Conservation (phyloP, 208 protist species). For the Acanthamoeba castellanii region DNA sequence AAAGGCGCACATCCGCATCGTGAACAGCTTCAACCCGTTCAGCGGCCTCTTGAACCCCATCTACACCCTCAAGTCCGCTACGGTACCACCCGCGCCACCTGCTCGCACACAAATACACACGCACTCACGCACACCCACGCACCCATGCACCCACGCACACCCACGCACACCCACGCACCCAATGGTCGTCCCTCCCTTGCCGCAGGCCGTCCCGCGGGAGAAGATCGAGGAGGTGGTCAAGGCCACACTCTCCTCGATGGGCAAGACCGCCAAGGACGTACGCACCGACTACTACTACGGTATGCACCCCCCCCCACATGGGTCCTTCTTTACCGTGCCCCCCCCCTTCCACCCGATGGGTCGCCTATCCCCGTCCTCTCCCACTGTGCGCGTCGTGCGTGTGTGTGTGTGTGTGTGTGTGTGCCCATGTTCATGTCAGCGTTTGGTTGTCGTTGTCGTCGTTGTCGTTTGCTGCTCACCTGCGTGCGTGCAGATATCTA, state of each 20-base stretch:
- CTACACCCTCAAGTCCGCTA: slow-evolving; percentile 76
- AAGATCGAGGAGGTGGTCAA: neutral
- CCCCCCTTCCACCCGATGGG: neutral
- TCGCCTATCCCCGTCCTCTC: too few relatives aligned
- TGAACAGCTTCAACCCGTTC: slow-evolving; percentile 83
- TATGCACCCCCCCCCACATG: neutral
- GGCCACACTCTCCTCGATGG: neutral
- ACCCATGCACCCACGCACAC: too few relatives aligned
- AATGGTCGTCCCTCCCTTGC: too few relatives aligned
- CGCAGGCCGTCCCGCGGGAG: neutral
- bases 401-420: too few relatives aligned
- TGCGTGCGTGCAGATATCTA: too few relatives aligned
- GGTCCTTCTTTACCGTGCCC: neutral
- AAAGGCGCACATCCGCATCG: slow-evolving; percentile 76
- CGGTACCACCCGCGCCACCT: neutral
- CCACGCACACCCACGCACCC: too few relatives aligned
- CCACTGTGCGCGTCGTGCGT: neutral
- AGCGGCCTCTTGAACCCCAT: slow-evolving; percentile 77
- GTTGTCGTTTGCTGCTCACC: too few relatives aligned
- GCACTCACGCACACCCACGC: neutral
- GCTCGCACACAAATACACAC: too few relatives aligned
- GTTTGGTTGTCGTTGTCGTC: too few relatives aligned
- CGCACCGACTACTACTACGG: slow-evolving; percentile 33
- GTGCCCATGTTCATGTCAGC: too few relatives aligned
- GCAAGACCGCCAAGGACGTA: neutral